phyloP scores from a whole-genome alignment of 116 monocot species.

The Iris pallida region DNA sequence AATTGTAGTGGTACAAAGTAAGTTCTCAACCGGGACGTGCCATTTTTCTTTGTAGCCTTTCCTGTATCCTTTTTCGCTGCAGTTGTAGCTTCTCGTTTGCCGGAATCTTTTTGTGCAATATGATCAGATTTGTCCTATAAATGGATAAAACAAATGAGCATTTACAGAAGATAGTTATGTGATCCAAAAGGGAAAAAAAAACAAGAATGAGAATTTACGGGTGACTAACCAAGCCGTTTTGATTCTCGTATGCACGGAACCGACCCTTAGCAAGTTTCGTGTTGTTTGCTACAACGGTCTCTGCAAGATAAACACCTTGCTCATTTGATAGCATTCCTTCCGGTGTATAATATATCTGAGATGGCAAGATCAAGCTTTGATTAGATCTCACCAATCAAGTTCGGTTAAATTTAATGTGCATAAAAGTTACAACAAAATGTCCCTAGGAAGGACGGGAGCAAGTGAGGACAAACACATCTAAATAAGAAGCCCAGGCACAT shows the following conservation, averaged over 20 bases:
- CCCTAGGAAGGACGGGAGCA: background rate
- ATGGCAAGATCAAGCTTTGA: constrained; percentile 1
- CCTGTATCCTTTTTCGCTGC: constrained; percentile 59
- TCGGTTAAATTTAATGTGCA: background rate
- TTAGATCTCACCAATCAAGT: background rate
- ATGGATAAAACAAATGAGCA: constrained; percentile 1
- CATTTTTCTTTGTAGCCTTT: constrained; percentile 60
- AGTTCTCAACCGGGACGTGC: constrained; percentile 24
- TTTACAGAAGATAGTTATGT: background rate
- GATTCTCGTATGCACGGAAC: constrained; percentile 64
- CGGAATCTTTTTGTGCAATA: constrained; percentile 25
- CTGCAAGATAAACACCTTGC: constrained; percentile 93
- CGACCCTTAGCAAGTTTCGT: constrained; percentile 79
- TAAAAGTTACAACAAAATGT: background rate
- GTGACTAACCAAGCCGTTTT: constrained; percentile 44
- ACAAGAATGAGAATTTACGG: background rate
- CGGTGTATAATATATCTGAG: constrained; percentile 84
- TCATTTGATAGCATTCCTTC: constrained; percentile 80
- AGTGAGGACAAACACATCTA: too few relatives aligned
- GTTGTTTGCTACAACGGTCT: constrained; percentile 65
- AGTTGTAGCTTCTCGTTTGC: constrained; percentile 38
- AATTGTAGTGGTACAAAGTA: background rate
- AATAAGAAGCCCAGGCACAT: too few relatives aligned
- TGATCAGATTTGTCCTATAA: constrained; percentile 41
- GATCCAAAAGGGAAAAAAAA: background rate